A percentile compares a stretch with the other conserved stretches of the same genome.
These are phyloP conservation scores for Aspergillus pseudoglaucus DNA, from an alignment of 2,329 filamentous ascomycete species.

Conservation along the genomic window DNA sequence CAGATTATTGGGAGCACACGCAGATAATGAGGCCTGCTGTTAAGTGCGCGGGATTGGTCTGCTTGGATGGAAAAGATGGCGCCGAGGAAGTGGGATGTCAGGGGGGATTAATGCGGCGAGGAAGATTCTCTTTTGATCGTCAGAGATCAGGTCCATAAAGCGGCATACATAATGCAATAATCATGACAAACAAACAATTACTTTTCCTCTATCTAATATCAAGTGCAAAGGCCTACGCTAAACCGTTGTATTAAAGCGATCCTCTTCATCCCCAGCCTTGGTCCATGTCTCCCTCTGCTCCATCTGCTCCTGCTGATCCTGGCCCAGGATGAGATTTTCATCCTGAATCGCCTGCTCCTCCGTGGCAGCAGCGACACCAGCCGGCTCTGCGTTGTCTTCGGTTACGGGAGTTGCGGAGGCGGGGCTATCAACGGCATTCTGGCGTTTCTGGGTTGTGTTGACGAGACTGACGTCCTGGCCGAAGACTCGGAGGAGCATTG, in stretches of 20 bases:
- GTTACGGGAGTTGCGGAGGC: conserved; percentile 1
- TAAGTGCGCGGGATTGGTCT: conserved; percentile 19
- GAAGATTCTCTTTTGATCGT: conserved; percentile 2
- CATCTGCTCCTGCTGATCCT: conserved; percentile 37
- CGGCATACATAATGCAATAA: too few species aligned
- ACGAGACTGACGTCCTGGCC: conserved; percentile 82
- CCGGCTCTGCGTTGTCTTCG: conserved; percentile 1
- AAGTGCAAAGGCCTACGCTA: conserved; percentile 16
- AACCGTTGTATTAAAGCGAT: conserved; percentile 43
- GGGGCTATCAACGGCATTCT: conserved; percentile 8
- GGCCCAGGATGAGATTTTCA: conserved; percentile 33
- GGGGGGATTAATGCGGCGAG: conserved; percentile 18
- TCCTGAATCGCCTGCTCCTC: conserved; percentile 33
- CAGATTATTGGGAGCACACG: conserved; percentile 38
- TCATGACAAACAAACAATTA: too few species aligned
- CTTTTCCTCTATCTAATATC: neutral
- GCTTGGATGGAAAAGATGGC: conserved; percentile 23
- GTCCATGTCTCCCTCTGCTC: conserved; percentile 39
- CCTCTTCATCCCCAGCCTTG: conserved; percentile 40
- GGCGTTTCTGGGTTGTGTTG: conserved; percentile 46
- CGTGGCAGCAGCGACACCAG: conserved; percentile 10
- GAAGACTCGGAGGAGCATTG: conserved; percentile 85
- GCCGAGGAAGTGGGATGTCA: conserved; percentile 21
- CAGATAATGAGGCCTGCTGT: conserved; percentile 20
- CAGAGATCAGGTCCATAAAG: too few species aligned